Conservation (phyloP, 2,329 filamentous ascomycete genomes). For the Simplicillium sp. region DNA sequence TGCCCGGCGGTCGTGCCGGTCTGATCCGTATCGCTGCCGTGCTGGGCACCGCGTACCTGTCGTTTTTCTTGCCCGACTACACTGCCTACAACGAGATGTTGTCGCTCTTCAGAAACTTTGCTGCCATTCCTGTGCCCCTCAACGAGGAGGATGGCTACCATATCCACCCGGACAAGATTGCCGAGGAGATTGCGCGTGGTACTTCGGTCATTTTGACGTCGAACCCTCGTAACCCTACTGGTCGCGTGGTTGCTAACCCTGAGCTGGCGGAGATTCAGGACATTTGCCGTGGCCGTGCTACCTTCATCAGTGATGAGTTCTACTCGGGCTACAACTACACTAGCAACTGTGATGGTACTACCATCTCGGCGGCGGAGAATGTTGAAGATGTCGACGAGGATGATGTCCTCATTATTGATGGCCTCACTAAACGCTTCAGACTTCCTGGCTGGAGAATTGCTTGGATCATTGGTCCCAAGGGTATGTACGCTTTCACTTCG, state of each 20-base stretch:
- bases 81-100: slow-evolving; percentile 98
- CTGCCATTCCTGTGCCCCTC: slow-evolving; percentile 77
- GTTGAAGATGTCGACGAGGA: slow-evolving; percentile 83
- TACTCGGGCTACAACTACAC: slow-evolving; percentile 97
- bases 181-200: slow-evolving; percentile 79
- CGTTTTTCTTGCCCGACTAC: slow-evolving; percentile 92
- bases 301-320: slow-evolving; percentile 93
- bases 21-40: slow-evolving; percentile 93
- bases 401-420: slow-evolving; percentile 90
- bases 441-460: slow-evolving; percentile 94
- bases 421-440: slow-evolving; percentile 92
- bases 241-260: slow-evolving; percentile 74
- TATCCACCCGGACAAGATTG: slow-evolving; percentile 87
- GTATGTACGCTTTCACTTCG: slow-evolving; percentile 14
- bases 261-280: slow-evolving; percentile 88
- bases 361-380: slow-evolving; percentile 83
- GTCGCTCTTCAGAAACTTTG: slow-evolving; percentile 88
- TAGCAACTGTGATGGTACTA: slow-evolving; percentile 78
- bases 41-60: slow-evolving; percentile 82
- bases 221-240: slow-evolving; percentile 91
- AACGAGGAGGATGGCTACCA: slow-evolving; percentile 82
- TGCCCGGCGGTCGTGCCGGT: slow-evolving; percentile 85
- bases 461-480: slow-evolving; percentile 89
- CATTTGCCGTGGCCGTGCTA: slow-evolving; percentile 81
- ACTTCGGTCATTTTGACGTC: slow-evolving; percentile 86